phyloP scores from a whole-genome alignment of 148 eudicot species.

The Heliosperma pusillum region DNA sequence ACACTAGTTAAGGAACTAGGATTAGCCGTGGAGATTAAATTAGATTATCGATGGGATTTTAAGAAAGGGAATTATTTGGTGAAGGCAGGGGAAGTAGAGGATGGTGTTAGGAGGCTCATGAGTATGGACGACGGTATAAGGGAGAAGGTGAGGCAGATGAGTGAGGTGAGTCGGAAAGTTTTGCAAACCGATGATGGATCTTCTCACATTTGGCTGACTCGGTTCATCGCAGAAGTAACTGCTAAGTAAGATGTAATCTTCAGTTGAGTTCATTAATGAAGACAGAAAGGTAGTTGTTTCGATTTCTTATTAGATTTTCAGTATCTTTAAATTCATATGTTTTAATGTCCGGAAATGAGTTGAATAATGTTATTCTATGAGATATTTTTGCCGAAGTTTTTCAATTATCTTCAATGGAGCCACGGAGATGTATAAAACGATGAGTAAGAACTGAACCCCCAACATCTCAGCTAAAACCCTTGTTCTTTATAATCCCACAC shows the following conservation, averaged over 20 bases:
- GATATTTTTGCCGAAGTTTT: too few species aligned
- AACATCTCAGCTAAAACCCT: too few species aligned
- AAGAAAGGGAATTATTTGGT: background rate
- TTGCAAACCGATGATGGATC: conserved; percentile 25
- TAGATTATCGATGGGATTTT: background rate
- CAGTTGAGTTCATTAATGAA: too few species aligned
- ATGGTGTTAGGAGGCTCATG: conserved; percentile 21
- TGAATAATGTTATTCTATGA: too few species aligned
- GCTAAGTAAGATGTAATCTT: background rate
- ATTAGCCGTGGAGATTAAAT: conserved; percentile 15
- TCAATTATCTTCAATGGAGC: too few species aligned
- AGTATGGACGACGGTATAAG: background rate
- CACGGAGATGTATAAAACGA: too few species aligned
- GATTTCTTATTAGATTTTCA: too few species aligned
- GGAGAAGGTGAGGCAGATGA: conserved; percentile 15
- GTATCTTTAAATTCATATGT: too few species aligned
- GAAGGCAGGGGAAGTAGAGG: conserved; percentile 26
- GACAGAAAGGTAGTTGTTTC: too few species aligned
- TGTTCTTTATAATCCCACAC: too few species aligned
- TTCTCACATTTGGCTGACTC: conserved; percentile 8
- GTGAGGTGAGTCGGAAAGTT: conserved; percentile 20
- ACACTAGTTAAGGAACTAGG: conserved; percentile 18
- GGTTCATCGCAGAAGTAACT: conserved; percentile 12
- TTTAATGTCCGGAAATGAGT: too few species aligned
- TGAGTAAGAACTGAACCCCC: too few species aligned